Conservation (phyloP, 208 protist species). For the Acanthamoeba triangularis region DNA sequence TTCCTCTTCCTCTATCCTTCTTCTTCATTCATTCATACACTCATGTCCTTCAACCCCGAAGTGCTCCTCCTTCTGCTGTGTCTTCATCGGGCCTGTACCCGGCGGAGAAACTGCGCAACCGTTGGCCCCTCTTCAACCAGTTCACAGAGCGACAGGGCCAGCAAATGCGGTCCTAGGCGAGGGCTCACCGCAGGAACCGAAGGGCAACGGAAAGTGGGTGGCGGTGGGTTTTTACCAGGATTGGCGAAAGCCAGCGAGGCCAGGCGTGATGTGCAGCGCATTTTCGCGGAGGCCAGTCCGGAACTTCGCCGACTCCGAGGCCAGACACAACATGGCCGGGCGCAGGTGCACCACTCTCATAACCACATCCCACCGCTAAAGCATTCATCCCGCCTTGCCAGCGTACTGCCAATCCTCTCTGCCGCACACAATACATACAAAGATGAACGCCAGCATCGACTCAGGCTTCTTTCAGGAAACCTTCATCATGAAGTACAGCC, state of each 20-base stretch:
- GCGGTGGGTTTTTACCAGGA: background rate
- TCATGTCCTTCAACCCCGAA: background rate
- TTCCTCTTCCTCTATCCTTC: background rate
- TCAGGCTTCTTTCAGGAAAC: constrained; percentile 12
- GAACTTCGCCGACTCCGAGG: background rate
- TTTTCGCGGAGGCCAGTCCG: background rate
- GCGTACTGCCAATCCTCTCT: background rate
- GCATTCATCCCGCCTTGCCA: background rate
- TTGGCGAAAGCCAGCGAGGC: background rate
- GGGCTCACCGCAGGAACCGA: no score
- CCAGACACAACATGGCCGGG: background rate
- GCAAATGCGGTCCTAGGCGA: no score
- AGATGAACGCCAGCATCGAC: background rate
- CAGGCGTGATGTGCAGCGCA: background rate
- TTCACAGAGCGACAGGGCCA: no score
- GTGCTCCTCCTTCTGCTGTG: background rate
- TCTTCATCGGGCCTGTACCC: background rate
- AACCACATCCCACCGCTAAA: background rate
- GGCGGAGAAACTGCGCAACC: background rate
- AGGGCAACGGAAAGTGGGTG: background rate
- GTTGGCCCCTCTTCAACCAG: no score
- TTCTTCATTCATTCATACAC: background rate
- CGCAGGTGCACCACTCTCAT: background rate
- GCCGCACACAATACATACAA: background rate
- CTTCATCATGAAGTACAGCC: constrained; percentile 41